These are phyloP conservation scores for Leucocoprinus birnbaumii DNA, from an alignment of 768 basidiomycete genomes.

Conservation along the genomic window DNA sequence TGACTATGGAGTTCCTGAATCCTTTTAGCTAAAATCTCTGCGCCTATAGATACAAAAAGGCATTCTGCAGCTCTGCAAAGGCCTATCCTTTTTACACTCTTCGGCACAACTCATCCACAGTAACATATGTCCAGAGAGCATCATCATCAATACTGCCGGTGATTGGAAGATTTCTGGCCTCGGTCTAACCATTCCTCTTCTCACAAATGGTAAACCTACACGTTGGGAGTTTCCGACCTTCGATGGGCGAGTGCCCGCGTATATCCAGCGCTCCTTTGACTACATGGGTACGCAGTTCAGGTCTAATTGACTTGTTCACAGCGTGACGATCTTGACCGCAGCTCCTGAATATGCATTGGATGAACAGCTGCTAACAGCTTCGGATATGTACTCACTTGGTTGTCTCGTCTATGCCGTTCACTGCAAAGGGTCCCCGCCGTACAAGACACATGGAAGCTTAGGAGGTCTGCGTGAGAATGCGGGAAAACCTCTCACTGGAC, in stretches of 20 bases:
- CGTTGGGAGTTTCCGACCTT: slow-evolving; percentile 91
- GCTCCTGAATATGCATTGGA: slow-evolving; percentile 95
- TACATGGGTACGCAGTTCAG: slow-evolving; percentile 69
- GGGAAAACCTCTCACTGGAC: slow-evolving; percentile 56
- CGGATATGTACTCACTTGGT: slow-evolving; percentile 93
- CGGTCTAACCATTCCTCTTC: slow-evolving; percentile 79
- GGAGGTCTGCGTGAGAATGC: slow-evolving; percentile 68
- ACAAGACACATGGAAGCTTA: slow-evolving; percentile 78
- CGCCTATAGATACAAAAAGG: slow-evolving; percentile 88
- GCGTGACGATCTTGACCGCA: slow-evolving; percentile 23
- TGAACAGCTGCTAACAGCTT: slow-evolving; percentile 80
- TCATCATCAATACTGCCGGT: slow-evolving; percentile 88
- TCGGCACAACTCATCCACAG: slow-evolving; percentile 92
- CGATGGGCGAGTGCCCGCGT: slow-evolving; percentile 75
- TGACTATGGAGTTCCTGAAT: not conserved
- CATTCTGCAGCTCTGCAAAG: slow-evolving; percentile 88
- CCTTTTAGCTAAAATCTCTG: not conserved
- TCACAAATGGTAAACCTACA: slow-evolving; percentile 66
- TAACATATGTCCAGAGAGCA: slow-evolving; percentile 82
- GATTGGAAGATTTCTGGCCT: slow-evolving; percentile 98
- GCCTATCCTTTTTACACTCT: slow-evolving; percentile 85
- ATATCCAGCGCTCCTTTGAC: slow-evolving; percentile 90
- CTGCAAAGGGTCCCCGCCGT: slow-evolving; percentile 83
- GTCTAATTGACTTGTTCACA: not conserved
- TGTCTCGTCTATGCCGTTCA: slow-evolving; percentile 91